Conservation (phyloP, 805 yeast species). For the Metschnikowia cerradonensis region DNA sequence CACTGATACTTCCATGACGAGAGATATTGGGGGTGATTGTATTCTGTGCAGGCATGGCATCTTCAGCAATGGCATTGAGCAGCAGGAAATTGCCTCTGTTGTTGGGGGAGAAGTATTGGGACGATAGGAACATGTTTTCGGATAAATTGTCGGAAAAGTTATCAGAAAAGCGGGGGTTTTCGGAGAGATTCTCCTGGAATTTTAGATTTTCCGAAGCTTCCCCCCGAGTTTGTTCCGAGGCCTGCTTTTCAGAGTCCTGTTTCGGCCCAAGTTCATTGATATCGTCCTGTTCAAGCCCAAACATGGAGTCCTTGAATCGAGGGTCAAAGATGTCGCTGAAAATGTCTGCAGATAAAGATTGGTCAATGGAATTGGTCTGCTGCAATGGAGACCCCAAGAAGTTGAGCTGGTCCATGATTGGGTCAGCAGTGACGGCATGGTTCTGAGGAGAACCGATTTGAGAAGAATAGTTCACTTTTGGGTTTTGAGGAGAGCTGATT, state of each 20-base stretch:
- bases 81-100: slow-evolving; percentile 23
- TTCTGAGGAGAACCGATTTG: not conserved
- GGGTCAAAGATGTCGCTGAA: slow-evolving; percentile 1
- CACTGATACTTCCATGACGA: slow-evolving; percentile 31
- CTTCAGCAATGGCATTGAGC: slow-evolving; percentile 34
- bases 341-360: slow-evolving; percentile 5
- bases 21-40: slow-evolving; percentile 30
- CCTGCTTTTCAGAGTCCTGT: not conserved
- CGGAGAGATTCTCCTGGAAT: not conserved
- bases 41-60: slow-evolving; percentile 16
- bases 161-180: not conserved
- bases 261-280: not conserved
- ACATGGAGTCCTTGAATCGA: not conserved
- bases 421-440: slow-evolving; percentile 7
- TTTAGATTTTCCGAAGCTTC: not conserved
- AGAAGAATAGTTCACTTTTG: not conserved
- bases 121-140: slow-evolving; percentile 25
- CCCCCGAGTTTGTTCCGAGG: too few species aligned
- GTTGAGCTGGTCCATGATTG: slow-evolving; percentile 16
- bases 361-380: slow-evolving; percentile 7
- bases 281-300: not conserved
- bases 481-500: not conserved
- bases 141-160: slow-evolving; percentile 2
- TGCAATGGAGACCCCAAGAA: slow-evolving; percentile 17
- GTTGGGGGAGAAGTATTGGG: slow-evolving; percentile 42